Evolutionary conservation across 176 grass and related monocot genomes (phyloP), one percentile per base, ranked within the genome.

Genomic region (Pontederia paniculata): DNA sequence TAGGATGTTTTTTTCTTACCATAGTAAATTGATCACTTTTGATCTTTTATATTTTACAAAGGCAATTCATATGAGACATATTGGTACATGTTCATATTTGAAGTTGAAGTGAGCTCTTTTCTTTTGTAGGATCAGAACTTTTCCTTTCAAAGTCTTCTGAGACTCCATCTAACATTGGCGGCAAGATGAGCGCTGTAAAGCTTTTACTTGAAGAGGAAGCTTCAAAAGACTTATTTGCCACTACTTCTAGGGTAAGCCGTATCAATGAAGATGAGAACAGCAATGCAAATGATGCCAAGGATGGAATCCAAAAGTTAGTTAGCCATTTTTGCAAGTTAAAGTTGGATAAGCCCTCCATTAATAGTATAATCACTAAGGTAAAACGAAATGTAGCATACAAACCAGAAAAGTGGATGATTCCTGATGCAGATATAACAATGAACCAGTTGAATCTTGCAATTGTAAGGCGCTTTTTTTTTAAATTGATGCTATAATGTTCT

Each of bases 381-480:
- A 9, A 65, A 52, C 49, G 23, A 66, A 54, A 71, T 74, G 71
- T 63, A 31, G 63, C 78, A 45, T 89, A 96, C 70, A 89, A 96
- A 50, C 82, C 79, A 60, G 86, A 96, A 69, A 71, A 77, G 62
- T 90, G 91, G 91, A 89, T 90, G 79, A 62, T 89, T 69, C 61
- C 64, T 41, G 54, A 12, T 55, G 50, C 81, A 77, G 71, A 87
- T 60, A 41, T 43, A 62, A 81, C n/a, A 8, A 48, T 42, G 17
- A 89, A 52, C 69, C 91, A 87, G 47, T 48, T 97, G 66, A 97
- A 86, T 74, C 82, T 90, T 89, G 86, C 80, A 52, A 81, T 97
- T 63, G 91, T 97, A 72, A 87, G 82, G 15, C n/a, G 31, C 37
- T 21, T 19, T 52, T 8, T 45, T 41, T 22, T 44, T 13, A 67